Base-by-base conservation (phyloP, 2,329 filamentous ascomycete species). In the Onygena corvina region DNA sequence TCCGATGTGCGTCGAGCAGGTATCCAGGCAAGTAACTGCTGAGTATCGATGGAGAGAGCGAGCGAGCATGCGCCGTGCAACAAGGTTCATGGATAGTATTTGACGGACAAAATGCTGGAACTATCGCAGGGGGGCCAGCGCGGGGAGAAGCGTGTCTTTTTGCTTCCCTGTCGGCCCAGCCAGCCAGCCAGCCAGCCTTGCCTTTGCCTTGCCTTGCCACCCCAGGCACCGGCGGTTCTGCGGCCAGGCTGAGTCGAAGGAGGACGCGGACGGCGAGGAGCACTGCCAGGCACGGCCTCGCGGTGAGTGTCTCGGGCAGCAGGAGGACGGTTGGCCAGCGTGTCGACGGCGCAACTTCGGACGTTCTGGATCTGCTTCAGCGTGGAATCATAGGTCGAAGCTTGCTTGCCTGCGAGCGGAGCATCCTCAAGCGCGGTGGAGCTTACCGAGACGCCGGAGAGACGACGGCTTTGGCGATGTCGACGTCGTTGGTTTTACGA, bases 51-150 rank as follows among this genome's bases (percentile, higher is more conserved):
- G n/a, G n/a, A 14, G 16, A 4, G 20, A 38, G 20, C 38, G 21
- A 27, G 25, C 21, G 21, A 25, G 23, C 4, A 42, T 27, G 38
- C 21, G 38, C 38, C 12, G 38, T 42, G 21, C 38, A 23, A 42
- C 38, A 42, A 42, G 38, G 38, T 11, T 42, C 38, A 42, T 42
- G 38, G 38, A 42, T 42, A 42, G n/a, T n/a, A n/a, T n/a, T 27
- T 21, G 38, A 42, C 27, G 38, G 38, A 23, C 20, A 27, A 42
- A n/a, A n/a, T n/a, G 38, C 38, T 42, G 38, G 21, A 42, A 23
- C 27, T 23, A 42, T 42, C 38, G 38, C 38, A 42, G 38, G 38
- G 38, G 9, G 14, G n/a, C n/a, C n/a, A 42, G 16, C 38, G 38
- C 36, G 36, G 21, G 36, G 21, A n/a, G 36, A n/a, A n/a, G n/a